Percentiles rank a stretch among this genome's conserved stretches.
These are phyloP conservation scores for Globisporangium ultimum DNA, from an alignment of 352 stramenopile species.

Conservation along the genomic window DNA sequence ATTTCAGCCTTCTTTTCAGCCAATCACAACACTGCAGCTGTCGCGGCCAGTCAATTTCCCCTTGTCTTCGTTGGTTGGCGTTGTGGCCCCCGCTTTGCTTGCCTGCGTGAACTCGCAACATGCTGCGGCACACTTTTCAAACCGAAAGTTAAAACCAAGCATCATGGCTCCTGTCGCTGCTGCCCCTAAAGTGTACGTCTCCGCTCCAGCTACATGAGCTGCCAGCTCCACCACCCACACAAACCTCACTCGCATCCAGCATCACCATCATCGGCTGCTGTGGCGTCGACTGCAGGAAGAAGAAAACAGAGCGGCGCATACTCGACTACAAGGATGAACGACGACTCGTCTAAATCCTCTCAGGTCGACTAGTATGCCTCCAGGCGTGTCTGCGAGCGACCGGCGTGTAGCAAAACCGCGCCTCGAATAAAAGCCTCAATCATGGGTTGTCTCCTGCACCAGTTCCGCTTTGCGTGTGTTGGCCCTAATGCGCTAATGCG, in stretches of 20 bases:
- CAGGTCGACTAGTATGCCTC: too few relatives aligned
- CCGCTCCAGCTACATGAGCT: not conserved
- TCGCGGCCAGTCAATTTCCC: conserved; percentile 36
- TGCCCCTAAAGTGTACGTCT: conserved; percentile 82
- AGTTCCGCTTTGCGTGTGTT: not conserved
- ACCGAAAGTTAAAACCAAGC: conserved; percentile 76
- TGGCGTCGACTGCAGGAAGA: not conserved
- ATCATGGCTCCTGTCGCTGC: conserved; percentile 67
- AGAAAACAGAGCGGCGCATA: too few relatives aligned
- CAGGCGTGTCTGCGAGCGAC: not conserved
- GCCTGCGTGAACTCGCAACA: not conserved
- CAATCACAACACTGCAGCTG: conserved; percentile 19
- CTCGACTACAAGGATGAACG: too few relatives aligned
- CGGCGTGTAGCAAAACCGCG: conserved; percentile 8
- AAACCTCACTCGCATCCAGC: too few relatives aligned
- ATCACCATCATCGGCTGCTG: too few relatives aligned
- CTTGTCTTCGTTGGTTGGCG: conserved; percentile 5
- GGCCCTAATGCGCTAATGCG: not conserved
- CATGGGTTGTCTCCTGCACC: conserved; percentile 54
- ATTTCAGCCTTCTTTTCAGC: conserved; percentile 17
- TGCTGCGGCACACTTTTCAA: conserved; percentile 72
- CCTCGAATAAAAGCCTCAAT: conserved; percentile 14
- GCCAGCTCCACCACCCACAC: not conserved
- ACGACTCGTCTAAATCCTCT: not conserved
- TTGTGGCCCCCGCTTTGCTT: not conserved